Evolutionary conservation across 352 stramenopile species (phyloP), one percentile per base, ranked within the genome.

Genomic region (Globisporangium emineosum): DNA sequence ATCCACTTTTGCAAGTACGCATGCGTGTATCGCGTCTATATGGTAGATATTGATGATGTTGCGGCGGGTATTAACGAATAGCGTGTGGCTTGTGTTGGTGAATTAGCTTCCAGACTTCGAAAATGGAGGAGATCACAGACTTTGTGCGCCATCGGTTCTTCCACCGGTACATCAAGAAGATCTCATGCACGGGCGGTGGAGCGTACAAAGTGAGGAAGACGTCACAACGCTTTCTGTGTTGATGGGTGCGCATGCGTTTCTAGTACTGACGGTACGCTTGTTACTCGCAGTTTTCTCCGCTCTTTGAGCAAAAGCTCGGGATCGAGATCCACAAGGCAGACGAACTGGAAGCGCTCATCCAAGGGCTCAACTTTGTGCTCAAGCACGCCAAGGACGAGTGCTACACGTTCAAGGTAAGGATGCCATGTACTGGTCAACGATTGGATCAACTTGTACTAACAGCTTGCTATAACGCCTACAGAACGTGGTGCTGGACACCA

Each of bases 291-390:
- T 93, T 86, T 65, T 81, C 71, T 54, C 73, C 68, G 10, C 70
- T 91, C 50, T 98, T 98, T 81, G 78, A 97, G 65, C 79, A 94
- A 63, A 75, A 94, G 54, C 68, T 99, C 30, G 94, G 92, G 12
- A 98, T 99, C 54, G 76, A 86, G 62, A 88, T 99, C 60, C 63
- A 90, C 60, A 98, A 98, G 70, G 86, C 94, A 62, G 96, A 99
- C 72, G 97, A 99, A 74, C 89, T 99, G 75, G 91, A 98, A 67
- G 96, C 89, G 68, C 79, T 99, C 43, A 96, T 99, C 64, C 79
- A 87, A 33, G 97, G 97, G n/a, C 96, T 99, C 70, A 94, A 98
- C 77, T 99, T 99, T 69, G 88, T 98, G 17, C 75, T 99, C 54
- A 84, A 80, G 13, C 89, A 98, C 62, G 90, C 97, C 3, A 78